Conservation (phyloP, 768 basidiomycete species). For the Royoungia palumana region DNA sequence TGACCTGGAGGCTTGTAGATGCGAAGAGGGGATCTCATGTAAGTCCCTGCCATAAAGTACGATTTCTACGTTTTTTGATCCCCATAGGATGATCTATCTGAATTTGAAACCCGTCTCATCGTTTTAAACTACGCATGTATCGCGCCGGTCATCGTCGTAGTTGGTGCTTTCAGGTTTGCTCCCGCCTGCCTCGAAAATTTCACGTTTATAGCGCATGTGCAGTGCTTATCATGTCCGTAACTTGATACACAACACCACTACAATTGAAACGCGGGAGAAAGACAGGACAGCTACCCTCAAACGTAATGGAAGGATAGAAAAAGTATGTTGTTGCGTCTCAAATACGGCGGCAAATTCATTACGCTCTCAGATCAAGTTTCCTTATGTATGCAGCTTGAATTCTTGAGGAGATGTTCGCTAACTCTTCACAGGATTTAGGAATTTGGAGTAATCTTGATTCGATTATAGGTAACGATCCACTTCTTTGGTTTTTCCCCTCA, state of each 20-base stretch:
- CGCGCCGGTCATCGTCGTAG: conserved; percentile 78
- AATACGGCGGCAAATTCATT: background rate
- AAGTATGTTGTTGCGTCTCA: conserved; percentile 41
- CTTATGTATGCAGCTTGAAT: conserved; percentile 62
- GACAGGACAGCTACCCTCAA: conserved; percentile 87
- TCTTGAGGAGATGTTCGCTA: conserved; percentile 2
- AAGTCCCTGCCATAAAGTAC: conserved; percentile 17
- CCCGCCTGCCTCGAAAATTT: background rate
- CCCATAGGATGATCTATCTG: conserved; percentile 63
- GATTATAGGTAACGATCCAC: conserved; percentile 69
- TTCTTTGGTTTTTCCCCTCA: conserved; percentile 84
- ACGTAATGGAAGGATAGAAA: conserved; percentile 78
- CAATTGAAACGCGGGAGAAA: conserved; percentile 98
- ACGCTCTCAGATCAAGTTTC: conserved; percentile 71
- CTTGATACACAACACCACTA: conserved; percentile 79
- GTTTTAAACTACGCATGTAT: conserved; percentile 84
- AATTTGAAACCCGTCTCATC: conserved; percentile 71
- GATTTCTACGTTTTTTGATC: background rate
- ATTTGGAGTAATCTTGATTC: conserved; percentile 59
- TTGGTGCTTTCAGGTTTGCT: conserved; percentile 83
- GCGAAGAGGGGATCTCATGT: conserved; percentile 52
- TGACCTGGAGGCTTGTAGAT: conserved; percentile 59
- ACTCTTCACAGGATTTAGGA: conserved; percentile 68
- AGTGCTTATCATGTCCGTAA: conserved; percentile 87
- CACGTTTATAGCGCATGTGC: conserved; percentile 10